Evolutionary conservation across 2,329 filamentous ascomycete species (phyloP), one percentile per base, ranked within the genome.

Genomic region (Penicillium glabrum): DNA sequence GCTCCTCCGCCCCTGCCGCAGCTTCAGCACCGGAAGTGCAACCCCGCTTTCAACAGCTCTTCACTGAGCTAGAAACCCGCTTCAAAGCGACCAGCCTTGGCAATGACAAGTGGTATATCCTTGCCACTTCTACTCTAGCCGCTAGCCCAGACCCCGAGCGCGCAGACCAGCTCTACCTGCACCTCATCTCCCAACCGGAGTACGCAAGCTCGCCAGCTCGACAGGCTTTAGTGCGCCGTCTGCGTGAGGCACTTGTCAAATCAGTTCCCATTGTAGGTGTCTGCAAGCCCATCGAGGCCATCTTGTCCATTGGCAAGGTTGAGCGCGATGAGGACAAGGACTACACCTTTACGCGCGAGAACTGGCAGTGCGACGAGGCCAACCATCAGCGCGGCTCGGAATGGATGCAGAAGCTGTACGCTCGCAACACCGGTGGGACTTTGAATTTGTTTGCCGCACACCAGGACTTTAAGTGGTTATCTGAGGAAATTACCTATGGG

Each of bases 401-500:
- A 5, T 88, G 85, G 85, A 77, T 86, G 58, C 72, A 77, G 46
- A 80, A 82, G 47, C 75, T 88, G 10, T 87, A 86, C 67, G 73
- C 79, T 50, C 76, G 79, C 41, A 82, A 86, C 61, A 74, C 66
- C 8, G 57, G 51, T 1, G 57, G 53, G 72, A 73, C 71, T 4
- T 50, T 74, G 57, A 64, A 71, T 43, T 24, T 72, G 35, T 71
- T 74, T 48, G 54, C 39, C 14, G 68, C 70, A 24, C 72, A 74
- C 48, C 59, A 58, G 21, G 72, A 77, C 31, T 91, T 96, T 71
- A 80, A 84, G 10, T 87, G 86, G 67, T 83, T 96, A 75, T 89
- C 92, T 73, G 80, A 90, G 50, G 89, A 89, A 19, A 84, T 89
- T 14, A 86, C 84, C 2, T 96, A 96, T 77, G 78, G 78, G 13